Conservation (phyloP, 1,139 yeast species). For the Yamadazyma diospyri region DNA sequence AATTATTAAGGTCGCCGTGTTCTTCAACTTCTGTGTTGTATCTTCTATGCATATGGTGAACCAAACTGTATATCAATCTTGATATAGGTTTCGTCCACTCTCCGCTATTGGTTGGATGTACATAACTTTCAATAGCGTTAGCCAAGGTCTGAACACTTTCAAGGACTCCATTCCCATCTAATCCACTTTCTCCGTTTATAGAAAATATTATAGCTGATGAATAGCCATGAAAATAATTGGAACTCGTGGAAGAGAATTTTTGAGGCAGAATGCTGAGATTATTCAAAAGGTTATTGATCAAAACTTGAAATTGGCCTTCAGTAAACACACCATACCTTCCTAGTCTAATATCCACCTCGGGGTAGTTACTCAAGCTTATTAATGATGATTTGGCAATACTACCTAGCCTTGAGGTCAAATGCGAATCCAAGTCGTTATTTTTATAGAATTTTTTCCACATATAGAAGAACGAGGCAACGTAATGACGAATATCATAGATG, state of each 20-base stretch:
- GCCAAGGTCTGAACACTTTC: conserved; percentile 52
- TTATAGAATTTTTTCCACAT: conserved; percentile 67
- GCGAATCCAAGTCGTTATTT: conserved; percentile 60
- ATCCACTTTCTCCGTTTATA: conserved; percentile 47
- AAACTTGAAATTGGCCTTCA: conserved; percentile 52
- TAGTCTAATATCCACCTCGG: conserved; percentile 15
- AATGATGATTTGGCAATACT: conserved; percentile 54
- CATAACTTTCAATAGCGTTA: conserved; percentile 76
- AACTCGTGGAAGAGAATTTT: conserved; percentile 36
- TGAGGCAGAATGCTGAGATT: conserved; percentile 46
- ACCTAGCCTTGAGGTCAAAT: conserved; percentile 64
- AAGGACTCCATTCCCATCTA: conserved; percentile 46
- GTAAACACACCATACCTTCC: conserved; percentile 59
- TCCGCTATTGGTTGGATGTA: conserved; percentile 89
- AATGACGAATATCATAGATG: conserved; percentile 46
- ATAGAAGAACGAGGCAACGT: conserved; percentile 65
- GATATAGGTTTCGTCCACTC: conserved; percentile 77
- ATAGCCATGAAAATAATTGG: conserved; percentile 53
- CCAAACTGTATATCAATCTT: conserved; percentile 54
- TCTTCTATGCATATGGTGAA: conserved; percentile 59
- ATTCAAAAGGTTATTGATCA: conserved; percentile 56
- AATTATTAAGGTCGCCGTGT: conserved; percentile 35
- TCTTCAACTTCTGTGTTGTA: conserved; percentile 43
- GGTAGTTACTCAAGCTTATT: conserved; percentile 25
- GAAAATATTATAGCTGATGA: conserved; percentile 66